These are phyloP conservation scores for Fusarium sp. DNA, from an alignment of 2,329 filamentous ascomycete species.

Conservation along the genomic window DNA sequence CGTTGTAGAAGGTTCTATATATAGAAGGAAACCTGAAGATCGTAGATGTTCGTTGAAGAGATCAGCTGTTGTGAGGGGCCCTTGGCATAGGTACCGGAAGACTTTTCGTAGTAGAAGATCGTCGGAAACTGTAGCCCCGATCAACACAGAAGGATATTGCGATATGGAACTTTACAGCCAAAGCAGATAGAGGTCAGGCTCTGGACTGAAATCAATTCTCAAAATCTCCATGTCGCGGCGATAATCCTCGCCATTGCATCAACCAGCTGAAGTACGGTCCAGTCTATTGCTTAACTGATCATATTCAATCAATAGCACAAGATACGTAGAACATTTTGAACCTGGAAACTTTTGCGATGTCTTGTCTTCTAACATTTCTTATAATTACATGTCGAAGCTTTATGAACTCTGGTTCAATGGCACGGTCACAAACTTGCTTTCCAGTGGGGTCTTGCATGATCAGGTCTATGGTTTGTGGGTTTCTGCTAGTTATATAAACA, in stretches of 20 bases:
- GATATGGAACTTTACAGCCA: not conserved
- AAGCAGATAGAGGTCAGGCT: not conserved
- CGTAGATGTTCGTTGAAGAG: not conserved
- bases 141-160: fast-evolving
- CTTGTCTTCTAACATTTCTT: too few species aligned
- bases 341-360: too few species aligned
- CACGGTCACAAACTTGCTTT: too few species aligned
- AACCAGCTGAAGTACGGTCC: not conserved
- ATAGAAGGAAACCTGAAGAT: not conserved
- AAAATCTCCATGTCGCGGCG: not conserved
- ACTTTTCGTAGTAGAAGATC: not conserved
- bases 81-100: not conserved
- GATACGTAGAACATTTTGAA: not conserved
- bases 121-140: not conserved
- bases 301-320: not conserved
- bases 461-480: too few species aligned
- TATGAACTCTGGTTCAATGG: too few species aligned
- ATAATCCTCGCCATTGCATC: not conserved
- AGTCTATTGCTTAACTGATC: not conserved
- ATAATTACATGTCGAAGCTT: too few species aligned
- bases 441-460: too few species aligned
- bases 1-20: not conserved
- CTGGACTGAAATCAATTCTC: too few species aligned
- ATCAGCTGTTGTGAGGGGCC: not conserved
- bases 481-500: too few species aligned